Conservation (phyloP, 495 filamentous ascomycete species). For the Extremus antarcticus region DNA sequence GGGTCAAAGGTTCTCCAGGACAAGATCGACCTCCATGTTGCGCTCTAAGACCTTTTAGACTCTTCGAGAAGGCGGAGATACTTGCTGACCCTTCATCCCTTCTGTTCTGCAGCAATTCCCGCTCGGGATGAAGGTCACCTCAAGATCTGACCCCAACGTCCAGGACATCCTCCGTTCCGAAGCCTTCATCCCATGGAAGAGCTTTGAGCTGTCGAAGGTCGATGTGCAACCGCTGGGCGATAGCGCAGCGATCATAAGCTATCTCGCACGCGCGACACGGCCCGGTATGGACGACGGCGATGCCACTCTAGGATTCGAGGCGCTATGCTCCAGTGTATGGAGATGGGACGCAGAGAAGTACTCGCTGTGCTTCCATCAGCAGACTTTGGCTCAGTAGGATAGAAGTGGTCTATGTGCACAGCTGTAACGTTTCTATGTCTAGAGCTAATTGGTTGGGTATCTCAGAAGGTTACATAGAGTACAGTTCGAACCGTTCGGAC, state of each 20-base stretch:
- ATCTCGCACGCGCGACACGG: background rate
- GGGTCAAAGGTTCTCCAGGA: too few relatives aligned
- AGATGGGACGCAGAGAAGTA: conserved; percentile 1
- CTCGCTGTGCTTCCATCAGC: conserved; percentile 1
- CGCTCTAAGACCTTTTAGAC: too few relatives aligned
- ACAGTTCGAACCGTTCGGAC: background rate
- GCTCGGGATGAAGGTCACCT: conserved; percentile 1
- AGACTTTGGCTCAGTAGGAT: background rate
- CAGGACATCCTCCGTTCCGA: background rate
- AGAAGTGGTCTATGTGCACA: background rate
- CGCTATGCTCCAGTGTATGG: conserved; percentile 1
- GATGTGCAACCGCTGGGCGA: background rate
- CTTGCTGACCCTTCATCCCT: too few relatives aligned
- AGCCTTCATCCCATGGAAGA: conserved; percentile 2
- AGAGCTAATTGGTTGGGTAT: background rate
- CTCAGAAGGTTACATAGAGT: background rate
- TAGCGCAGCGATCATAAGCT: background rate
- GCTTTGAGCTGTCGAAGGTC: background rate
- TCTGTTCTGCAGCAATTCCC: too few relatives aligned
- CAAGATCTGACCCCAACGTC: background rate
- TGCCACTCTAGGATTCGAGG: background rate
- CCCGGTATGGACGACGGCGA: background rate
- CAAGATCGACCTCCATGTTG: too few relatives aligned
- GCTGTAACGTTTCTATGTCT: background rate
- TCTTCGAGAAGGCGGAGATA: too few relatives aligned